Evolutionary conservation across 2,329 filamentous ascomycete genomes (phyloP).

Genomic region (Penicillium sp.): DNA sequence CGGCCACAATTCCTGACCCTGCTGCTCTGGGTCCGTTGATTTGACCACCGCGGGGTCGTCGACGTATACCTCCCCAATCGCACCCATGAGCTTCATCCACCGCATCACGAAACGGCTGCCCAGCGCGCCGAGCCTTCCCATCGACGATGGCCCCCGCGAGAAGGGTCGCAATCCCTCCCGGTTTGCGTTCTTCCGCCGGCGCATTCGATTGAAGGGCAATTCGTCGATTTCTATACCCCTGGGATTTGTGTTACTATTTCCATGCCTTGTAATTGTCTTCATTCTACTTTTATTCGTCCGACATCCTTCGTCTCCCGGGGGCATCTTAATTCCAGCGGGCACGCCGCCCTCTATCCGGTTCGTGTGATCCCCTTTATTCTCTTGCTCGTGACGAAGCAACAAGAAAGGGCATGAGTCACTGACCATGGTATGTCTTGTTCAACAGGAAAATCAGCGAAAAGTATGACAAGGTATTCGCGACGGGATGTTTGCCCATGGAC

Average conservation of each 20-base stretch:
- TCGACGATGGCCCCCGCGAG: conserved; percentile 50
- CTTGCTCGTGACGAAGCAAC: not conserved
- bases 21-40: conserved; percentile 23
- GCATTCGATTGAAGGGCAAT: conserved; percentile 86
- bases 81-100: conserved; percentile 56
- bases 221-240: conserved; percentile 90
- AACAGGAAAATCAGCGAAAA: conserved; percentile 92
- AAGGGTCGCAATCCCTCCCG: conserved; percentile 48
- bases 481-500: conserved; percentile 77
- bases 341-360: conserved; percentile 89
- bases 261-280: conserved; percentile 84
- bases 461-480: conserved; percentile 94
- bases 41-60: conserved; percentile 19
- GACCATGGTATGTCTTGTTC: conserved; percentile 8
- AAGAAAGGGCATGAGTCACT: conserved; percentile 10
- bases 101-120: conserved; percentile 56
- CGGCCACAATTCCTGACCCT: conserved; percentile 16
- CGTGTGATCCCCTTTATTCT: conserved; percentile 30
- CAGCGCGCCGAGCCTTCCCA: conserved; percentile 46
- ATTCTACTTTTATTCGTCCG: conserved; percentile 87
- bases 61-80: conserved; percentile 30
- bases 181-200: conserved; percentile 80
- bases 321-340: conserved; percentile 83
- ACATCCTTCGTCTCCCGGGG: conserved; percentile 79
- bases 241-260: conserved; percentile 89